A percentile compares a stretch with the other conserved stretches of the same genome.
Evolutionary conservation across 768 basidiomycete genomes (phyloP).

Genomic region (Royoungia palumana): DNA sequence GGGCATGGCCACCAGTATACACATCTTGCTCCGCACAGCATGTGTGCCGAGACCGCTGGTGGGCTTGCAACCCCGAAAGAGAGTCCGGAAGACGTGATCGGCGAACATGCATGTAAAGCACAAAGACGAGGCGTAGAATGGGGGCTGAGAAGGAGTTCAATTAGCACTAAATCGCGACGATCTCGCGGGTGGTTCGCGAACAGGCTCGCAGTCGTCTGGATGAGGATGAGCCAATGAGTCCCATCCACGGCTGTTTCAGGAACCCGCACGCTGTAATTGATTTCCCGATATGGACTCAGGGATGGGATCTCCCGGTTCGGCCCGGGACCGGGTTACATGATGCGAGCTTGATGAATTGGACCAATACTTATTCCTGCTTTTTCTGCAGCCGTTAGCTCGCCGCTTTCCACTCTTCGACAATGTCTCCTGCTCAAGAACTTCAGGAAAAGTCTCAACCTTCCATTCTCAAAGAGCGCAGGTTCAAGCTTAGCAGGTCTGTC

Average conservation of each 20-base stretch:
- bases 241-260: constrained; percentile 28
- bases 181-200: constrained; percentile 19
- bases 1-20: constrained; percentile 2
- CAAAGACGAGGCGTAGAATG: constrained; percentile 2
- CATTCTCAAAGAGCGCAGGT: constrained; percentile 75
- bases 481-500: constrained; percentile 80
- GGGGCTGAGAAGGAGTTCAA: constrained; percentile 16
- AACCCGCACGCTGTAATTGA: constrained; percentile 8
- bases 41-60: not conserved
- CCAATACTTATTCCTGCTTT: constrained; percentile 28
- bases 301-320: constrained; percentile 28
- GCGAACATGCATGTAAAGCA: constrained; percentile 14
- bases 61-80: not conserved
- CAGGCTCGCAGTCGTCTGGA: not conserved
- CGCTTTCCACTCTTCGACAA: constrained; percentile 11
- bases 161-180: constrained; percentile 23
- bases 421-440: constrained; percentile 31
- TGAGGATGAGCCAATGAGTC: not conserved
- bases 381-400: not conserved
- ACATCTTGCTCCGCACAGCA: not conserved
- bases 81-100: constrained; percentile 13
- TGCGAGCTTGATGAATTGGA: constrained; percentile 10
- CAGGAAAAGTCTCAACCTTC: constrained; percentile 47
- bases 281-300: constrained; percentile 26
- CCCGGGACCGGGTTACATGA: constrained; percentile 16